Evolutionary conservation across 345 rosid species (phyloP), one percentile per base, ranked within the genome.

Genomic region (Brassica incana): DNA sequence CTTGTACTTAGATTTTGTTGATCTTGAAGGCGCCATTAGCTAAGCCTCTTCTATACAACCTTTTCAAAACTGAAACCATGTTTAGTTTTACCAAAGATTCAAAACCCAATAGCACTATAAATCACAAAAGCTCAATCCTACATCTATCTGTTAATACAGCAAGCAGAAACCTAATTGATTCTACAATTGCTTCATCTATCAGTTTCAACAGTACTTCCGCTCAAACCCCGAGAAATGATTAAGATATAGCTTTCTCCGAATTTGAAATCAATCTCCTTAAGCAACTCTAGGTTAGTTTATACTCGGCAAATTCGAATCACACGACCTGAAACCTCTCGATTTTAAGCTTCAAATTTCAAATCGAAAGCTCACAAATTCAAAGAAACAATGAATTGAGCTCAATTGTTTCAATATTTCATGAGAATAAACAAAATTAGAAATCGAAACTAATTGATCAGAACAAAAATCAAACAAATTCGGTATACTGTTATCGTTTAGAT

Each of bases 11-110:
- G 93, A 85, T 71, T 87, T 91, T 69, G 83, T 90, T 43, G 94
- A 81, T 63, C 87, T 90, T 35, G 94, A 81, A 30, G 97, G 97
- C 43, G 97, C 92, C 97, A 91, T 91, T 60, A 72, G 63, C 76
- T 77, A 78, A 20, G 30, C 36, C 85, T 73, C 78, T 80, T 84
- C 63, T 73, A 45, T 15, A 48, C 16, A 78, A 80, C 69, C n/a
- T 48, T 56, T 67, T 65, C 73, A 70, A 81, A 65, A 62, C 18
- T 10, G 1, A 32, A 72, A 69, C 61, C 5, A 75, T 20, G 33
- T 29, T 52, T 40, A 69, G 43, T 20, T 69, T 27, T 2, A 43
- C 69, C 35, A 76, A 65, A 52, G 36, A 72, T 16, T 56, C 15
- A 59, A 32, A 18, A 62, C 48, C 71, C 16, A 48, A 23, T 58